Percentiles rank a stretch among this genome's conserved stretches.
Conservation (phyloP, 2,329 filamentous ascomycete species). For the Fusarium irregulare region DNA sequence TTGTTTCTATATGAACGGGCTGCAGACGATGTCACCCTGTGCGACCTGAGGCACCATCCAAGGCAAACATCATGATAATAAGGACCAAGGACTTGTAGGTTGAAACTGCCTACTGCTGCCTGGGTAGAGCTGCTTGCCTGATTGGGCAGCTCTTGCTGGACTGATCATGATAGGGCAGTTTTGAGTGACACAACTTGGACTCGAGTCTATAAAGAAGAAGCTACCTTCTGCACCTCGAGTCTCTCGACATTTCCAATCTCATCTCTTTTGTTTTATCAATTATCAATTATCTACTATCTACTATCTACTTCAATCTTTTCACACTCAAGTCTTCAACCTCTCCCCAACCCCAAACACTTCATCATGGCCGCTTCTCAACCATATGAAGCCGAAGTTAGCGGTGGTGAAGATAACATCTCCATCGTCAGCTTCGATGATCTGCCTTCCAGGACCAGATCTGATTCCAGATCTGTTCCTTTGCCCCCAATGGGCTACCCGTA, state of each 20-base stretch:
- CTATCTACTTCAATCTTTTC: neutral
- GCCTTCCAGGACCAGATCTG: neutral
- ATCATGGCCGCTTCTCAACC: slow-evolving; percentile 30
- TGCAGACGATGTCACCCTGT: neutral
- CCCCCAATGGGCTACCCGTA: neutral
- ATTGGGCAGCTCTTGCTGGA: neutral
- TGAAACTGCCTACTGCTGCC: slow-evolving; percentile 29
- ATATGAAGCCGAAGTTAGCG: slow-evolving; percentile 20
- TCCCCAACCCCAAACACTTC: neutral
- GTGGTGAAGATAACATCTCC: slow-evolving; percentile 35
- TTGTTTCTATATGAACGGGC: neutral
- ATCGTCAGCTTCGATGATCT: slow-evolving; percentile 43
- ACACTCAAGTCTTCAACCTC: too few species aligned
- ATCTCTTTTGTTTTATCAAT: neutral
- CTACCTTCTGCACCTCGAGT: neutral
- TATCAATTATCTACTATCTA: neutral
- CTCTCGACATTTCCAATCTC: neutral
- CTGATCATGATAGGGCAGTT: slow-evolving; percentile 1
- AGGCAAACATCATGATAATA: slow-evolving; percentile 6
- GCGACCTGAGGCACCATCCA: neutral
- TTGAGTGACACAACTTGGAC: neutral
- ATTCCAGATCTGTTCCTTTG: neutral
- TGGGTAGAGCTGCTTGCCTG: slow-evolving; percentile 16
- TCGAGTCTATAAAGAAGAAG: slow-evolving; percentile 25
- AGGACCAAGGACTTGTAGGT: neutral